These are phyloP conservation scores for Boletus coccyginus DNA, from an alignment of 768 basidiomycete genomes.

Conservation along the genomic window DNA sequence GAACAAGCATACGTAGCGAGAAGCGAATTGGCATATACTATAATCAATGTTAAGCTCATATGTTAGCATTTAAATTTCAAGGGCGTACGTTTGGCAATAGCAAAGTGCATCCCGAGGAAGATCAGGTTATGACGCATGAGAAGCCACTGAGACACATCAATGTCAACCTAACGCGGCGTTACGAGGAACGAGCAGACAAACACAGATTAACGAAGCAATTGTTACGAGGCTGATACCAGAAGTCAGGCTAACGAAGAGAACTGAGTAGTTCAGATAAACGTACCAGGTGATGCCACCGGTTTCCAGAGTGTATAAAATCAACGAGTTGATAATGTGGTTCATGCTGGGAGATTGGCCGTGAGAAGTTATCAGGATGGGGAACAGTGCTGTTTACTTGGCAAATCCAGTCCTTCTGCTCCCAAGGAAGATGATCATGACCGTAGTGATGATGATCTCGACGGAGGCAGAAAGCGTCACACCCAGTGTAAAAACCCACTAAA, in stretches of 20 bases:
- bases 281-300: constrained; percentile 49
- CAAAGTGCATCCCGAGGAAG: constrained; percentile 36
- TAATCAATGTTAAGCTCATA: background rate
- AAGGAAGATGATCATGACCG: constrained; percentile 31
- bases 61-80: background rate
- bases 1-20: constrained; percentile 30
- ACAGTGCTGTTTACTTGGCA: constrained; percentile 15
- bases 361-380: background rate
- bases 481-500: constrained; percentile 31
- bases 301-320: constrained; percentile 53
- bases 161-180: background rate
- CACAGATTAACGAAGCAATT: constrained; percentile 33
- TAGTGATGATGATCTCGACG: constrained; percentile 33
- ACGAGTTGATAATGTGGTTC: constrained; percentile 45
- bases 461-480: constrained; percentile 34
- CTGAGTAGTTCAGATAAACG: background rate
- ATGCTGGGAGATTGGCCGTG: constrained; percentile 30
- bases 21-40: constrained; percentile 34
- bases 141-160: constrained; percentile 21
- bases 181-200: constrained; percentile 8
- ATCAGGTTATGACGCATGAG: constrained; percentile 35
- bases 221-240: constrained; percentile 25
- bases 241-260: background rate
- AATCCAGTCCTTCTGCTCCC: constrained; percentile 32
- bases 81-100: constrained; percentile 31